Percentiles rank a stretch among this genome's conserved stretches.
Evolutionary conservation across 2,329 filamentous ascomycete genomes (phyloP).

Genomic region (Cytospora leucostoma): DNA sequence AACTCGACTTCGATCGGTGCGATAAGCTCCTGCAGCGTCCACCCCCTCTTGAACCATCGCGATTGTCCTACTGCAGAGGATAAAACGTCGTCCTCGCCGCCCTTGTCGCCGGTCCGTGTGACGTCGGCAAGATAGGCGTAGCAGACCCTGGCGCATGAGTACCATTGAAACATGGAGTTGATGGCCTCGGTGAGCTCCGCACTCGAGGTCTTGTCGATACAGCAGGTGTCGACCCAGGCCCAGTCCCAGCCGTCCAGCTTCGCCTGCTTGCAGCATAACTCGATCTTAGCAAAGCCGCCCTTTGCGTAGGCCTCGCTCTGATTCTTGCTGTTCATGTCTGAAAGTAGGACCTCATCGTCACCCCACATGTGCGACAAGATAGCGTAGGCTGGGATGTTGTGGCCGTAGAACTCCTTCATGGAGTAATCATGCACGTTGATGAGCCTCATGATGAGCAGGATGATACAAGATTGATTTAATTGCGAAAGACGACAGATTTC

Average conservation of each 20-base stretch:
- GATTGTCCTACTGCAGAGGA: neutral
- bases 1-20: neutral
- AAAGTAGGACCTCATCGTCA: conserved; percentile 27
- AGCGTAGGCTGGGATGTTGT: conserved; percentile 20
- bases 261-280: conserved; percentile 4
- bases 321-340: conserved; percentile 21
- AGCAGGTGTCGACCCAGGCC: conserved; percentile 26
- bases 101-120: neutral
- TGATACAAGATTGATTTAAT: too few species aligned
- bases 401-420: conserved; percentile 6
- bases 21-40: conserved; percentile 29
- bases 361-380: conserved; percentile 30
- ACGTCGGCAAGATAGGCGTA: conserved; percentile 18
- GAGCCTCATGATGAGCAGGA: conserved; percentile 4
- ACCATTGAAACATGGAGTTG: conserved; percentile 27
- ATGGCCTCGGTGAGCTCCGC: conserved; percentile 25
- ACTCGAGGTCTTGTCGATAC: conserved; percentile 23
- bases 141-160: conserved; percentile 16
- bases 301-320: conserved; percentile 15
- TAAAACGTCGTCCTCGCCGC: neutral
- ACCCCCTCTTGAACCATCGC: conserved; percentile 6
- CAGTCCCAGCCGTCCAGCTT: conserved; percentile 10
- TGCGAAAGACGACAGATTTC: too few species aligned
- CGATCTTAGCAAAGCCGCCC: conserved; percentile 15
- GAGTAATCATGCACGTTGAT: neutral